A percentile compares a stretch with the other conserved stretches of the same genome.
phyloP scores from a whole-genome alignment of 306 rosid genomes.

The Biancaea sappan region DNA sequence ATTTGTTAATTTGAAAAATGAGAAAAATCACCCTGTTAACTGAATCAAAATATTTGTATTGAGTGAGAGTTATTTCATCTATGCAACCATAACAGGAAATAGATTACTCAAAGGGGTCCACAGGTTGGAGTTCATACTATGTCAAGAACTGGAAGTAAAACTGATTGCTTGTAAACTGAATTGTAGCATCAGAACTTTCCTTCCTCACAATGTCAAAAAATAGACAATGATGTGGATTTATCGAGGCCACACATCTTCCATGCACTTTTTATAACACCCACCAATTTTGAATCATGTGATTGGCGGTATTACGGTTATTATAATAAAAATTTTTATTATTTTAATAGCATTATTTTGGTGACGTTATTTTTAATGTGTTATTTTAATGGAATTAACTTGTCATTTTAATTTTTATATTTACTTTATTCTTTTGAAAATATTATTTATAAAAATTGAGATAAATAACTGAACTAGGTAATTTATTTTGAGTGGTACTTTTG shows the following conservation, averaged over 20 bases:
- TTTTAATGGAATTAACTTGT: too few species aligned
- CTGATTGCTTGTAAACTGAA: slow-evolving; percentile 79
- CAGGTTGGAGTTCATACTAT: slow-evolving; percentile 64
- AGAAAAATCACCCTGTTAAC: slow-evolving; percentile 46
- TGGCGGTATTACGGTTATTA: too few species aligned
- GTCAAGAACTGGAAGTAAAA: slow-evolving; percentile 95
- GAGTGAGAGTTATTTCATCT: slow-evolving; percentile 55
- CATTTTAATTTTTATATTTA: too few species aligned
- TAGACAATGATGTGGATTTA: slow-evolving; percentile 78
- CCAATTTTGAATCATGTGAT: too few species aligned
- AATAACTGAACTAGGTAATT: too few species aligned
- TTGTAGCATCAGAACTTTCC: slow-evolving; percentile 81
- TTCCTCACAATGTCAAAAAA: slow-evolving; percentile 87
- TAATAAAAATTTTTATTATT: too few species aligned
- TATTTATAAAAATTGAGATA: too few species aligned
- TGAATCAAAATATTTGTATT: slow-evolving; percentile 58
- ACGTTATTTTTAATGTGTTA: too few species aligned
- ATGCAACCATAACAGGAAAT: slow-evolving; percentile 42
- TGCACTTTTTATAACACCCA: too few species aligned
- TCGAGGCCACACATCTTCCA: slow-evolving; percentile 99
- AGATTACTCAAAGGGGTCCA: slow-evolving; percentile 32
- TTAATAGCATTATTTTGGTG: too few species aligned
- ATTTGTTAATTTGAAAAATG: slow-evolving; percentile 16
- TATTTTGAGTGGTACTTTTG: too few species aligned
- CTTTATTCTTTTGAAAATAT: too few species aligned